Conservation (phyloP, 495 filamentous ascomycete species). For the Penicillium parvum region DNA sequence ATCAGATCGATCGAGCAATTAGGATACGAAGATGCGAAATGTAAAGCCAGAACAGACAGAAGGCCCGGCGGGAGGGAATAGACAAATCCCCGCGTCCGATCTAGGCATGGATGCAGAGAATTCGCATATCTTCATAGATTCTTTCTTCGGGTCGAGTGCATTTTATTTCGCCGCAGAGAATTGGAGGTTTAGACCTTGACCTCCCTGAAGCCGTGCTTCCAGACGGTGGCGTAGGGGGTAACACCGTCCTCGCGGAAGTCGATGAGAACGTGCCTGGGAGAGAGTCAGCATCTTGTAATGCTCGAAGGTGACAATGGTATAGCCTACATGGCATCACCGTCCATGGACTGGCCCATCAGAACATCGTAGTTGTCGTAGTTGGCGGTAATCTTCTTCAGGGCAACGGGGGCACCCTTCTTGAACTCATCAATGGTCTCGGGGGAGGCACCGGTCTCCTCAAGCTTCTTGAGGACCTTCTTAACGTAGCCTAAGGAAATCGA, state of each 20-base stretch:
- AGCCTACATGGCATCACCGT: slow-evolving; percentile 83
- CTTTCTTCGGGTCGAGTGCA: slow-evolving; percentile 30
- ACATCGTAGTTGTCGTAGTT: slow-evolving; percentile 96
- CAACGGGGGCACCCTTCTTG: slow-evolving; percentile 65
- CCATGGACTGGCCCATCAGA: slow-evolving; percentile 85
- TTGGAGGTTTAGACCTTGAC: slow-evolving; percentile 77
- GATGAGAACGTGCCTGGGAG: slow-evolving; percentile 76
- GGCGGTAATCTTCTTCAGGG: slow-evolving; percentile 71
- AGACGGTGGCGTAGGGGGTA: slow-evolving; percentile 84
- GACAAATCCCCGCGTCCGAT: slow-evolving; percentile 12
- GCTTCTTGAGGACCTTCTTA: slow-evolving; percentile 71
- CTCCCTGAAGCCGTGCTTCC: slow-evolving; percentile 90
- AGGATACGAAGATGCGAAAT: slow-evolving; percentile 32
- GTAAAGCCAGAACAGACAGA: slow-evolving; percentile 23
- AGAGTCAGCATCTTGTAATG: slow-evolving; percentile 14
- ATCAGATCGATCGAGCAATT: slow-evolving; percentile 29
- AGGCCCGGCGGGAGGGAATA: slow-evolving; percentile 12
- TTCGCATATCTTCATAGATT: slow-evolving; percentile 22
- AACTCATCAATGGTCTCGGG: slow-evolving; percentile 67
- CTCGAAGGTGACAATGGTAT: not conserved
- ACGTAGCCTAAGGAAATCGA: slow-evolving; percentile 62
- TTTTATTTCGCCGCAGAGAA: slow-evolving; percentile 16
- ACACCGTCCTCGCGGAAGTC: slow-evolving; percentile 96
- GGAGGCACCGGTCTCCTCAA: slow-evolving; percentile 57
- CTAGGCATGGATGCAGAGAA: slow-evolving; percentile 18